These are phyloP conservation scores for Blastobotrys capitulatus DNA, from an alignment of 1,139 yeast genomes.

Conservation along the genomic window DNA sequence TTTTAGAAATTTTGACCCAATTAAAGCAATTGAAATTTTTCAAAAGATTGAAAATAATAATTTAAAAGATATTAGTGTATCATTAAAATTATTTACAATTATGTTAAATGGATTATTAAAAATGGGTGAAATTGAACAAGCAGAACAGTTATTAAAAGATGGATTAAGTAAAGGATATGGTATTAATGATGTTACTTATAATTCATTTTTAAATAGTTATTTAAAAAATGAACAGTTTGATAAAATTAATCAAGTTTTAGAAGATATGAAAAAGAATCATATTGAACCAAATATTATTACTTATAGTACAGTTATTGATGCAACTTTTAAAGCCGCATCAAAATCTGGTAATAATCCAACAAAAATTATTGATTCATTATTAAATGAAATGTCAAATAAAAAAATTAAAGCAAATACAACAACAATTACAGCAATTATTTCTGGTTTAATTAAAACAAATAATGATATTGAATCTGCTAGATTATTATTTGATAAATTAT, in stretches of 20 bases:
- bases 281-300: constrained; percentile 60
- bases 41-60: constrained; percentile 24
- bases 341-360: constrained; percentile 44
- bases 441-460: constrained; percentile 49
- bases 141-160: constrained; percentile 30
- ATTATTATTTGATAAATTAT: constrained; percentile 42
- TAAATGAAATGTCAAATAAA: constrained; percentile 40
- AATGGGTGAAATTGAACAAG: constrained; percentile 24
- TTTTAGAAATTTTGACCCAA: constrained; percentile 28
- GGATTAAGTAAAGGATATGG: constrained; percentile 30
- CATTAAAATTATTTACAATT: constrained; percentile 31
- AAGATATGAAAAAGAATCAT: constrained; percentile 34
- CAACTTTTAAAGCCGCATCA: constrained; percentile 45
- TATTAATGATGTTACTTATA: constrained; percentile 38
- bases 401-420: constrained; percentile 45
- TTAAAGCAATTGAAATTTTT: constrained; percentile 31
- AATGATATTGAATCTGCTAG: constrained; percentile 50
- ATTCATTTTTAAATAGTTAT: constrained; percentile 36
- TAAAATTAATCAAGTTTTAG: constrained; percentile 35
- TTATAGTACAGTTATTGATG: constrained; percentile 56
- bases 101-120: constrained; percentile 32
- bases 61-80: constrained; percentile 20
- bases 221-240: constrained; percentile 30
- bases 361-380: constrained; percentile 36
- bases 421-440: constrained; percentile 51